phyloP scores from a whole-genome alignment of 176 grass and related monocot genomes.

The Bolboschoenus planiculmis region DNA sequence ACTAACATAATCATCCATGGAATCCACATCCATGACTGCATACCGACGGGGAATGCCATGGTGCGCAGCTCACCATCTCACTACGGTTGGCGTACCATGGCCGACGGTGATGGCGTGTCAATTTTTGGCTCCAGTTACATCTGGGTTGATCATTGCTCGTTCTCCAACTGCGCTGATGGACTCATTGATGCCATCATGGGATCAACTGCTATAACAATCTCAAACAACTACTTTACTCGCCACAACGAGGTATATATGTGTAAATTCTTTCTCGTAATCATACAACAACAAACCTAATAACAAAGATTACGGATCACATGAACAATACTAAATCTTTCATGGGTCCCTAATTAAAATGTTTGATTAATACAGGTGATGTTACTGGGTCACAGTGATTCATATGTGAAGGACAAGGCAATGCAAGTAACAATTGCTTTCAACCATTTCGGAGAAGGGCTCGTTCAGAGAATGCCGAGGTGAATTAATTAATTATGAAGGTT shows the following conservation, averaged over 20 bases:
- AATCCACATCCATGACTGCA: constrained; percentile 28
- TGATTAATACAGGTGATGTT: constrained; percentile 42
- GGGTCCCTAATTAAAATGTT: neutral
- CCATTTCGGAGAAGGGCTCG: constrained; percentile 43
- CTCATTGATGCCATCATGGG: constrained; percentile 32
- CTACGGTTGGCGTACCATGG: constrained; percentile 24
- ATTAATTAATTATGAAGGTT: neutral
- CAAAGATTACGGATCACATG: neutral
- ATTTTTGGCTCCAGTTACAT: constrained; percentile 30
- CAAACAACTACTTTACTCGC: constrained; percentile 25
- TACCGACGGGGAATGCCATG: constrained; percentile 29
- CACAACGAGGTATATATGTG: constrained; percentile 24
- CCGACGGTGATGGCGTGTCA: constrained; percentile 24
- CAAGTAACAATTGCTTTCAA: constrained; percentile 47
- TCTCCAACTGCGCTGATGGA: constrained; percentile 30
- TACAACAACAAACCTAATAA: neutral
- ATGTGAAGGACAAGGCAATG: constrained; percentile 31
- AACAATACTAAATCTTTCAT: neutral
- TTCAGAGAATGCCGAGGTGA: constrained; percentile 54
- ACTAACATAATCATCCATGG: constrained; percentile 35
- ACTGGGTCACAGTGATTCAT: constrained; percentile 40
- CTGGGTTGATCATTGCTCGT: constrained; percentile 33
- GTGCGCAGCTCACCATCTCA: constrained; percentile 31
- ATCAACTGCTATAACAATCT: constrained; percentile 32
- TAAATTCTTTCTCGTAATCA: neutral